A percentile compares a stretch with the other conserved stretches of the same genome.
phyloP scores from a whole-genome alignment of 768 basidiomycete species.

The Naganishia randhawae region DNA sequence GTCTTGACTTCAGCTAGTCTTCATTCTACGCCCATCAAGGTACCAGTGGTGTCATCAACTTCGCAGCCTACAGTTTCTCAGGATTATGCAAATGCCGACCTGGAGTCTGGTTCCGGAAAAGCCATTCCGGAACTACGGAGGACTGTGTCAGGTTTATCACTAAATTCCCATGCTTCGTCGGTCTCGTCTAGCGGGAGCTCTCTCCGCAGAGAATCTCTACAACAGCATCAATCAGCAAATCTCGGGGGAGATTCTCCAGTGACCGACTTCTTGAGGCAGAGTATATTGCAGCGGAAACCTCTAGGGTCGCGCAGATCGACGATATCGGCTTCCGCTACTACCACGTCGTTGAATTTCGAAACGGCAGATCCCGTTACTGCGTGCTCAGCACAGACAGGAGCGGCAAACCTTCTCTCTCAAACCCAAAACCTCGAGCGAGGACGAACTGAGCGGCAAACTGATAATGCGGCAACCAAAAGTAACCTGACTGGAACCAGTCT shows the following conservation, averaged over 20 bases:
- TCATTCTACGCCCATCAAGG: slow-evolving; percentile 7
- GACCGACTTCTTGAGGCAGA: neutral
- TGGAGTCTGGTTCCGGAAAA: neutral
- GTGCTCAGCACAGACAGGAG: neutral
- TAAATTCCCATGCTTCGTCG: neutral
- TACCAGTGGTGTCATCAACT: neutral
- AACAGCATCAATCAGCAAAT: neutral
- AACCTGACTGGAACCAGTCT: neutral
- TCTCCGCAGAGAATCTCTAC: neutral
- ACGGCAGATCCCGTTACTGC: slow-evolving; percentile 2
- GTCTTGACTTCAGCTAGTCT: neutral
- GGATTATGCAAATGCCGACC: slow-evolving; percentile 2
- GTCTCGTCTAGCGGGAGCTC: neutral
- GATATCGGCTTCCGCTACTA: slow-evolving; percentile 9
- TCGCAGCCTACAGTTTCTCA: neutral
- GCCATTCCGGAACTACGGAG: slow-evolving; percentile 1
- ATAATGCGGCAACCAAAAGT: neutral
- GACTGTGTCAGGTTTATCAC: neutral
- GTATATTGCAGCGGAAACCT: neutral
- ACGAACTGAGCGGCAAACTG: neutral
- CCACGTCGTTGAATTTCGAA: slow-evolving; percentile 9
- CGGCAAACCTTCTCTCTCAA: neutral
- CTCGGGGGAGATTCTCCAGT: no score
- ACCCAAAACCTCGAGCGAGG: neutral
- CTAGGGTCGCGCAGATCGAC: slow-evolving; percentile 10